Evolutionary conservation across 2,329 filamentous ascomycete genomes (phyloP).

Genomic region (Scopulariopsis brevicaulis): DNA sequence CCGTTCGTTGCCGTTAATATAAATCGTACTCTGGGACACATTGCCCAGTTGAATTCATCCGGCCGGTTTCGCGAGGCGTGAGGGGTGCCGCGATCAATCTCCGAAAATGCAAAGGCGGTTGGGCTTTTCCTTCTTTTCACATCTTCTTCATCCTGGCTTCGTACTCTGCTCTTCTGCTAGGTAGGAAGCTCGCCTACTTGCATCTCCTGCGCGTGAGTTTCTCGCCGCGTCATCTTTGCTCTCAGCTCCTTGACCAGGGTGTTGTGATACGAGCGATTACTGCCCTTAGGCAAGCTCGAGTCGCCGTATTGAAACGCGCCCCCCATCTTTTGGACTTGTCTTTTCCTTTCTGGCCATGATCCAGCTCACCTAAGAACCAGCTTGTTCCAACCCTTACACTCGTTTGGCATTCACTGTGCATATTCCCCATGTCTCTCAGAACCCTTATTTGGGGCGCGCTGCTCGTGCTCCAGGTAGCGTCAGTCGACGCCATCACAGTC

Average conservation of each 20-base stretch:
- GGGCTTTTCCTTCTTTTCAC: background rate
- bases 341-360: too few species aligned
- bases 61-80: background rate
- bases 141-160: background rate
- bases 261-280: too few species aligned
- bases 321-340: too few species aligned
- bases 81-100: background rate
- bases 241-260: too few species aligned
- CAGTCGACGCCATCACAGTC: constrained; percentile 9
- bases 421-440: background rate
- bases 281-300: too few species aligned
- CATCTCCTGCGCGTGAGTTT: too few species aligned
- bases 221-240: too few species aligned
- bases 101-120: background rate
- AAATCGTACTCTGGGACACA: background rate
- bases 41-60: background rate
- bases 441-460: background rate
- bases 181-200: background rate
- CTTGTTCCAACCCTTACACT: background rate
- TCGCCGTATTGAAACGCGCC: too few species aligned
- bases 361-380: background rate
- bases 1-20: background rate
- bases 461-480: background rate
- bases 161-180: background rate
- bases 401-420: background rate